A percentile compares a stretch with the other conserved stretches of the same genome.
phyloP scores from a whole-genome alignment of 306 rosid species.

The Vachellia pachyceras region DNA sequence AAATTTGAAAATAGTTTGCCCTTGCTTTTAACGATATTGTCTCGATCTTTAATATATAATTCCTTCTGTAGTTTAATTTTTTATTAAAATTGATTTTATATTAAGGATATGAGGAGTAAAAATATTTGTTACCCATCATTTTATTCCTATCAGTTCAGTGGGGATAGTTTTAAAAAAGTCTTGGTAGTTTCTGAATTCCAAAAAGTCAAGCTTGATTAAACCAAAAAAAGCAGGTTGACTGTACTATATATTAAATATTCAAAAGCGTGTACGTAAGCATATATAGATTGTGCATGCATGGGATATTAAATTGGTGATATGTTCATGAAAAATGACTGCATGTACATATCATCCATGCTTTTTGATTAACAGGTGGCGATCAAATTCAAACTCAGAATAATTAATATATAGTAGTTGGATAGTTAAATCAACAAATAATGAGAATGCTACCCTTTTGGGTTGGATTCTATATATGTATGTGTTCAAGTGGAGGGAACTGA shows the following conservation, averaged over 20 bases:
- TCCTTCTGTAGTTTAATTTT: too few species aligned
- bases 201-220: background rate
- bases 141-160: too few species aligned
- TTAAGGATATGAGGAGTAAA: too few species aligned
- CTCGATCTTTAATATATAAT: too few species aligned
- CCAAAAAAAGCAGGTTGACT: background rate
- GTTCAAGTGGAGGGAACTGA: background rate
- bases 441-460: background rate
- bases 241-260: background rate
- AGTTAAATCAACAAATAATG: background rate
- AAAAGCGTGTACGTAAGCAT: background rate
- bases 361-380: background rate
- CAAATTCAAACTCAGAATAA: background rate
- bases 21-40: background rate
- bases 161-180: background rate
- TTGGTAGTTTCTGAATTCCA: background rate
- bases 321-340: background rate
- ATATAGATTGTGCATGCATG: background rate
- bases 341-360: background rate
- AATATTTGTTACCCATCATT: too few species aligned
- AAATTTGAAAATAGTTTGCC: background rate
- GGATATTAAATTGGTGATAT: background rate
- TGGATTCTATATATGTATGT: background rate
- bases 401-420: too few species aligned
- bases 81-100: too few species aligned